A percentile compares a stretch with the other conserved stretches of the same genome.
phyloP scores from a whole-genome alignment of 2,329 filamentous ascomycete species.

The Trichothecium sympodiale region DNA sequence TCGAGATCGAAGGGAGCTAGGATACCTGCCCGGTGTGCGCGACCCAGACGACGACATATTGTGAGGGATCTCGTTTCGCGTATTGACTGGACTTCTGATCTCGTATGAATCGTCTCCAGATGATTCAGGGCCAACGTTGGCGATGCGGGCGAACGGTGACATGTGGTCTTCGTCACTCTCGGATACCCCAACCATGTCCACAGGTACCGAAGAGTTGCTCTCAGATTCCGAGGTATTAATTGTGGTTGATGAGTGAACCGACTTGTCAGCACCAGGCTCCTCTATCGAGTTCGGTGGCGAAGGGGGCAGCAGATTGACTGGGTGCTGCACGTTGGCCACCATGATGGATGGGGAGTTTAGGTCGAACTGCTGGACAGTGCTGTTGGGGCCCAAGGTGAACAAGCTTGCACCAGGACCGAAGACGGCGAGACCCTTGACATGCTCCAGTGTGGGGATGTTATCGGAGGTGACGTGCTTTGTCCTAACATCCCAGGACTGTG shows the following conservation, averaged over 20 bases:
- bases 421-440: conserved; percentile 70
- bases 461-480: conserved; percentile 96
- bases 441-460: conserved; percentile 72
- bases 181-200: conserved; percentile 47
- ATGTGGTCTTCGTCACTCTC: conserved; percentile 69
- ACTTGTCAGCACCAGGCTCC: conserved; percentile 45
- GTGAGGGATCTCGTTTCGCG: conserved; percentile 49
- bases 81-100: conserved; percentile 56
- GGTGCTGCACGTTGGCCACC: conserved; percentile 80
- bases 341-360: conserved; percentile 71
- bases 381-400: conserved; percentile 80
- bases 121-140: conserved; percentile 50
- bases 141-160: conserved; percentile 65
- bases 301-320: conserved; percentile 65
- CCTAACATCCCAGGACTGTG: conserved; percentile 89
- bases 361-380: conserved; percentile 91
- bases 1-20: conserved; percentile 39
- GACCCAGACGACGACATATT: conserved; percentile 45
- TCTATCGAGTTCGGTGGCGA: conserved; percentile 75
- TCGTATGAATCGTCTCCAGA: conserved; percentile 49
- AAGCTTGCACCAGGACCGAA: conserved; percentile 85
- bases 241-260: conserved; percentile 32
- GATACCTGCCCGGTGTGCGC: conserved; percentile 36
- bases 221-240: conserved; percentile 42
- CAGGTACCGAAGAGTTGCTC: conserved; percentile 38